Evolutionary conservation across 31 red algal species (phyloP), one percentile per base, ranked within the genome.

Genomic region (Porphyra umbilicalis): DNA sequence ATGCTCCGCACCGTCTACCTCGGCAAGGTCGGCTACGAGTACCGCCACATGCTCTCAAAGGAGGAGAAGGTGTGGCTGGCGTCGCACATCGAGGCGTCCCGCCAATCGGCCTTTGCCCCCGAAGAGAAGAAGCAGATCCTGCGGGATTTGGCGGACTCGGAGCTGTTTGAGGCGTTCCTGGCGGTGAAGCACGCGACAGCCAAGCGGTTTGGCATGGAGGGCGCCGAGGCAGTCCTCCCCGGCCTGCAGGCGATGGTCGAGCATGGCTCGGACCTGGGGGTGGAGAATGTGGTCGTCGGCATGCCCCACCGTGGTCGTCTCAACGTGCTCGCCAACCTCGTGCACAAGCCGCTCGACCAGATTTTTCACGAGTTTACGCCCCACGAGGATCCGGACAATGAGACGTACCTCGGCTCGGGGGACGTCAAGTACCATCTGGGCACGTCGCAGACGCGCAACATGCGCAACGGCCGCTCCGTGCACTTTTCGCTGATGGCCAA

Each of bases 371-470:
- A 99, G 85, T 99, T 97, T 80, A 83, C 87, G 8, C 90, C 92
- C 2, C 94, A 95, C 80, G 90, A 97, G 68, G 94, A 96, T 79
- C 93, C 93, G 33, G 87, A 89, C 57, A 88, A 91, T 20, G 89
- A 96, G 57, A 88, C 81, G 37, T 99, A 95, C 82, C 83, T 94
- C 68, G 92, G 94, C 40, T 91, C 90, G 81, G 98, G 98, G 33
- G 98, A 99, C 77, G 94, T 99, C 14, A 99, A 99, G 82, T 99
- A 99, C 88, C 98, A 99, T 88, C 86, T 97, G 39, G 98, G 98
- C 29, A 94, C 90, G 1, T 93, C 89, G 46, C 82, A 88, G 6
- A 87, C 76, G n/a, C 80, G 88, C 33, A 80, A 75, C 36, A 81
- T 95, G 78, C 82, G 78, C 34, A 93, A 88, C 85, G 98, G 98